Evolutionary conservation across 2,329 filamentous ascomycete species (phyloP).

Genomic region (Ophiocordyceps sinensis): DNA sequence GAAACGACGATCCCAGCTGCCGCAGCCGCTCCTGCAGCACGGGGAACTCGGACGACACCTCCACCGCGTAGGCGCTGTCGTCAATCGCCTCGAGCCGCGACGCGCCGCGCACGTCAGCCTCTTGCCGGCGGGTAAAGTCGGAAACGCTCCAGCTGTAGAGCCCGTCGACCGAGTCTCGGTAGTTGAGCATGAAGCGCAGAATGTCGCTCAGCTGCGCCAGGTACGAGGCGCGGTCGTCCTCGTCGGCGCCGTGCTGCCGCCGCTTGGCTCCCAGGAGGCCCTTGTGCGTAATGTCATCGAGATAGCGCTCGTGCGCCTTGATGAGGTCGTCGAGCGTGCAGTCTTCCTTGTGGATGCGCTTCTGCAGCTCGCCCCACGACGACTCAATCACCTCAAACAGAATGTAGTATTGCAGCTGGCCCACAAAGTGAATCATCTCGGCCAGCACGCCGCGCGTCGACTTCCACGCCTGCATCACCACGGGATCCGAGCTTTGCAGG

Average conservation of each 20-base stretch:
- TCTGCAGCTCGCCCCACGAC: constrained; percentile 83
- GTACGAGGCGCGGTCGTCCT: constrained; percentile 63
- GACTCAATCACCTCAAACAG: constrained; percentile 96
- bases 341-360: constrained; percentile 66
- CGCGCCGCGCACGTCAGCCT: constrained; percentile 62
- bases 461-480: constrained; percentile 74
- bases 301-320: constrained; percentile 75
- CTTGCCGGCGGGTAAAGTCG: constrained; percentile 85
- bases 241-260: constrained; percentile 27
- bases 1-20: constrained; percentile 62
- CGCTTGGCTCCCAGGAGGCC: constrained; percentile 69
- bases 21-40: constrained; percentile 60
- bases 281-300: constrained; percentile 91
- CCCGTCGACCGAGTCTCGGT: constrained; percentile 85
- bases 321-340: constrained; percentile 94
- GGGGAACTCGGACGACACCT: constrained; percentile 52
- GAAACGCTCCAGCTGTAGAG: constrained; percentile 91
- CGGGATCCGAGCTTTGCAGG: constrained; percentile 55
- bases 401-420: constrained; percentile 96
- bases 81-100: constrained; percentile 22
- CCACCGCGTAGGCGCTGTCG: constrained; percentile 27
- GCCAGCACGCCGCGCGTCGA: constrained; percentile 74
- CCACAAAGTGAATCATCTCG: constrained; percentile 98
- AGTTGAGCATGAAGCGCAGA: constrained; percentile 82
- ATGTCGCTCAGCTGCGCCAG: constrained; percentile 86